These are phyloP conservation scores for Musa balbisiana DNA, from an alignment of 202 grass and related monocot species.

Conservation along the genomic window DNA sequence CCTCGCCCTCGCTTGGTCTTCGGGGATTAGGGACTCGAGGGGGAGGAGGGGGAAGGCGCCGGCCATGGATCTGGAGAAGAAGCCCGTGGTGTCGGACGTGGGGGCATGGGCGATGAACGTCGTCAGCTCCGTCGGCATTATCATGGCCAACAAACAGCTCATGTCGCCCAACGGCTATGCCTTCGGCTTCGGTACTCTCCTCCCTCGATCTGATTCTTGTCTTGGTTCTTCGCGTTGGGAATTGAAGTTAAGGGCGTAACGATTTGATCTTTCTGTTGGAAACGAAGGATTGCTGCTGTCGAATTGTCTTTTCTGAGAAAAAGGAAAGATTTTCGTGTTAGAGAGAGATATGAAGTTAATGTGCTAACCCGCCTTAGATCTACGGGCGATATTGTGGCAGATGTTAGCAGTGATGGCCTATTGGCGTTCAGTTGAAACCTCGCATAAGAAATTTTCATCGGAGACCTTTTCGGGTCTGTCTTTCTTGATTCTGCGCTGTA, in stretches of 20 bases:
- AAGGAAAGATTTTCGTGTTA: background rate
- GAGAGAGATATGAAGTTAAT: background rate
- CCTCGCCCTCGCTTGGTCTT: background rate
- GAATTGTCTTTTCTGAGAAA: background rate
- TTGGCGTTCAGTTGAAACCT: background rate
- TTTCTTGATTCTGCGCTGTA: background rate
- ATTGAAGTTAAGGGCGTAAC: background rate
- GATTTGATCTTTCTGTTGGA: background rate
- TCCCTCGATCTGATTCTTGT: background rate
- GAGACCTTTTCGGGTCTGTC: background rate
- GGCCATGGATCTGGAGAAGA: constrained; percentile 12
- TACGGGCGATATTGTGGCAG: background rate
- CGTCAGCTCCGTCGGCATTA: constrained; percentile 18
- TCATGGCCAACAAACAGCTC: constrained; percentile 25
- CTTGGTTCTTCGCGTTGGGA: background rate
- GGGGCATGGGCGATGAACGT: constrained; percentile 24
- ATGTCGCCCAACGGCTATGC: constrained; percentile 15
- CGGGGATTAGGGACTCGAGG: background rate
- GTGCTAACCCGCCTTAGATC: background rate
- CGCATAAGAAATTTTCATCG: background rate
- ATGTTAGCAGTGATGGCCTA: background rate
- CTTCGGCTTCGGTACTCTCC: constrained; percentile 13
- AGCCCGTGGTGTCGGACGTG: constrained; percentile 9
- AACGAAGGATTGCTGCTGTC: background rate
- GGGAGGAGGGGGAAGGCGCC: background rate